Evolutionary conservation across 805 yeast species (phyloP).

Genomic region (Teunomyces funiuensis): DNA sequence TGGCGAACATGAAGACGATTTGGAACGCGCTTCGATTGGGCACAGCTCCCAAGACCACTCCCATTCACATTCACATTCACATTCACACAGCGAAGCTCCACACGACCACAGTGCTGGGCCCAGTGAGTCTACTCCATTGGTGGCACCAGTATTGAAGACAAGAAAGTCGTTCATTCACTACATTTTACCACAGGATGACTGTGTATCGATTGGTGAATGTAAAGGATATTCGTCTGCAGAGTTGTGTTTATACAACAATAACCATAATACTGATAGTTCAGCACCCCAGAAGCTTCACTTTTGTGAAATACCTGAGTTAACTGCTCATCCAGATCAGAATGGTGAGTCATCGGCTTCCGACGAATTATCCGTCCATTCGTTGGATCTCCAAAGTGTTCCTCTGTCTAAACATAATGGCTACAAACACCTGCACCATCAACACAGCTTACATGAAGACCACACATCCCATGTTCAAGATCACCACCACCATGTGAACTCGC

Average conservation of each 20-base stretch:
- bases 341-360: background rate
- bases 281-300: conserved; percentile 26
- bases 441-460: conserved; percentile 18
- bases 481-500: conserved; percentile 79
- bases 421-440: conserved; percentile 5
- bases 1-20: conserved; percentile 24
- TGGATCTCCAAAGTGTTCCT: background rate
- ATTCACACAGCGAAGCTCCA: conserved; percentile 12
- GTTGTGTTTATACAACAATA: conserved; percentile 19
- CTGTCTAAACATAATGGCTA: background rate
- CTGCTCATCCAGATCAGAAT: conserved; percentile 8
- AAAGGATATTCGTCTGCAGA: conserved; percentile 49
- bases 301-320: conserved; percentile 40
- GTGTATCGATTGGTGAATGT: conserved; percentile 41
- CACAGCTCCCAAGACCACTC: conserved; percentile 15
- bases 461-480: conserved; percentile 46
- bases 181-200: conserved; percentile 20
- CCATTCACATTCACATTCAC: conserved; percentile 12
- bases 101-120: conserved; percentile 7
- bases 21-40: conserved; percentile 12
- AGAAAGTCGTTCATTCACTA: conserved; percentile 28
- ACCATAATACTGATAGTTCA: conserved; percentile 9
- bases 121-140: conserved; percentile 18
- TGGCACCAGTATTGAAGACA: conserved; percentile 7
- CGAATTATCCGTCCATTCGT: background rate